Conservation (phyloP, 2,329 filamentous ascomycete species). For the Pseudophaeomoniella oleicola region DNA sequence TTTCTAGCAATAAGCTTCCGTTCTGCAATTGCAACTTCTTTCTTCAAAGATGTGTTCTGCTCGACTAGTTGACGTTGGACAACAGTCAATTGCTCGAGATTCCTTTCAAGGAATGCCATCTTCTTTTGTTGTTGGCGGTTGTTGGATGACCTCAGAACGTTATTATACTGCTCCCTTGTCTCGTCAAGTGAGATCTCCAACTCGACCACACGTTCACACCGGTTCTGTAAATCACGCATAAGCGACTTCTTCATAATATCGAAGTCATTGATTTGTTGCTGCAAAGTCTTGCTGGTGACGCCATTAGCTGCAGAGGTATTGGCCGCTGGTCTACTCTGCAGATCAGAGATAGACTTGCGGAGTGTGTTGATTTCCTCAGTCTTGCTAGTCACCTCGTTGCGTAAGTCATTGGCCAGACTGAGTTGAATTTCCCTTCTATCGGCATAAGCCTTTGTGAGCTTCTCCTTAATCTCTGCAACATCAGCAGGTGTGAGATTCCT, state of each 20-base stretch:
- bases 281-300: conserved; percentile 75
- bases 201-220: conserved; percentile 94
- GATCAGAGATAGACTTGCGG: conserved; percentile 64
- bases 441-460: conserved; percentile 61
- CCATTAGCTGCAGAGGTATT: conserved; percentile 45
- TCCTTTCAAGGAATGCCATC: conserved; percentile 98
- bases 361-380: conserved; percentile 70
- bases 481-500: conserved; percentile 66
- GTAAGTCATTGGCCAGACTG: conserved; percentile 62
- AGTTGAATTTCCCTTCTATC: conserved; percentile 60
- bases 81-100: conserved; percentile 92
- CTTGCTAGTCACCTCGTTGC: conserved; percentile 60
- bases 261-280: conserved; percentile 96
- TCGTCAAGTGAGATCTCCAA: conserved; percentile 95
- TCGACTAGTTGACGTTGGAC: conserved; percentile 96
- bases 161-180: conserved; percentile 98
- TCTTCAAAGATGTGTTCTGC: conserved; percentile 94
- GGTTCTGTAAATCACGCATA: conserved; percentile 96
- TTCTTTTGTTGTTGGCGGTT: conserved; percentile 99
- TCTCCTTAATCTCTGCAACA: conserved; percentile 68
- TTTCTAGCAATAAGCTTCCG: conserved; percentile 92
- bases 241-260: conserved; percentile 99
- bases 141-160: conserved; percentile 89
- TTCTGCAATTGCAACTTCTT: conserved; percentile 97
- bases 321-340: conserved; percentile 49